Percentiles rank a stretch among this genome's conserved stretches.
phyloP scores from a whole-genome alignment of 257 asterid genomes.

The Datura wrightii region DNA sequence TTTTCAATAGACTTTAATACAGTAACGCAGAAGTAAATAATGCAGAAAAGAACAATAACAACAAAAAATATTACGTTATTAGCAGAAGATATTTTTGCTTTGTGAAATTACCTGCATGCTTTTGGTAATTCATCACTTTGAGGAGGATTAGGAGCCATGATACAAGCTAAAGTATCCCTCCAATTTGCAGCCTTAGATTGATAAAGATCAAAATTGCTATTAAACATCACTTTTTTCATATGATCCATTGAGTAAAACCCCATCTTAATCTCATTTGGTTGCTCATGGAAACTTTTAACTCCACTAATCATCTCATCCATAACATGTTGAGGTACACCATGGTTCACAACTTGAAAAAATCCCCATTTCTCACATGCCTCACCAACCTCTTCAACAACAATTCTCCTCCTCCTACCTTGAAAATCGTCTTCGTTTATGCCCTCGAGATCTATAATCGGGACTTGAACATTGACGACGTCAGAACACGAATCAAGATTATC shows the following conservation, averaged over 20 bases:
- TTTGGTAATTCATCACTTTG: conserved; percentile 28
- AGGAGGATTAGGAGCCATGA: conserved; percentile 36
- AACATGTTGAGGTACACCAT: conserved; percentile 26
- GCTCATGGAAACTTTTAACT: conserved; percentile 25
- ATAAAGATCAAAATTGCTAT: conserved; percentile 36
- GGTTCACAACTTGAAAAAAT: conserved; percentile 39
- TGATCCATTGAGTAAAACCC: conserved; percentile 28
- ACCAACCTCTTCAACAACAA: conserved; percentile 24
- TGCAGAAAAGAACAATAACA: no score
- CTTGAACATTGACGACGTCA: background rate
- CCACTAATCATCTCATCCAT: conserved; percentile 37
- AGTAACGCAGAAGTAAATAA: no score
- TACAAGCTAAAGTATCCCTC: conserved; percentile 32
- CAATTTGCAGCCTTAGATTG: conserved; percentile 31
- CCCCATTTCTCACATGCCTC: conserved; percentile 34
- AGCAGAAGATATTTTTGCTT: background rate
- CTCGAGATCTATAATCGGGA: background rate
- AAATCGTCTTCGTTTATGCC: background rate
- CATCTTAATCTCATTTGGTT: conserved; percentile 22
- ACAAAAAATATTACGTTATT: background rate
- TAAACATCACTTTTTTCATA: conserved; percentile 32
- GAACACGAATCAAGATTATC: background rate
- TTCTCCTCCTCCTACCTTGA: background rate
- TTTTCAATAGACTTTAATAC: no score
- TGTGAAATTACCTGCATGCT: background rate